phyloP scores from a whole-genome alignment of 2,329 filamentous ascomycete genomes.

The Alternaria sp. region DNA sequence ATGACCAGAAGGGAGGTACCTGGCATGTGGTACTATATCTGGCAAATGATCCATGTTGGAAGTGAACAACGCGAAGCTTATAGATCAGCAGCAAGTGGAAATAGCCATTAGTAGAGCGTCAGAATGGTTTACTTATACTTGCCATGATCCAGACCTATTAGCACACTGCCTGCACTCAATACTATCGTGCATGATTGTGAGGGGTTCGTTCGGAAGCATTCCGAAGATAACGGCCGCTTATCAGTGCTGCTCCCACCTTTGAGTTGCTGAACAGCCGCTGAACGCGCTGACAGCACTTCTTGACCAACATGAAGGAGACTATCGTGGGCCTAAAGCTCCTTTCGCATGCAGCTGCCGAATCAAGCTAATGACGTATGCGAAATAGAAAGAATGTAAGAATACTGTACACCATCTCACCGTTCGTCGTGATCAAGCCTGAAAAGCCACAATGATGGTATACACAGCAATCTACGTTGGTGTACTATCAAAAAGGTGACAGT shows the following conservation, averaged over 20 bases:
- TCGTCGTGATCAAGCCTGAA: neutral
- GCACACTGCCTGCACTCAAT: neutral
- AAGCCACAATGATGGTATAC: neutral
- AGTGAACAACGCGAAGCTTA: neutral
- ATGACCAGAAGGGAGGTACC: conserved; percentile 7
- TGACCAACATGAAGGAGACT: neutral
- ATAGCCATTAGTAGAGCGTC: neutral
- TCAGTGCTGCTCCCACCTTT: conserved; percentile 17
- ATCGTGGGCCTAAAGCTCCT: neutral
- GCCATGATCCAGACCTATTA: neutral
- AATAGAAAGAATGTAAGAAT: neutral
- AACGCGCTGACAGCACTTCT: neutral
- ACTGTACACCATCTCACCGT: neutral
- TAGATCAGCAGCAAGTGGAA: neutral
- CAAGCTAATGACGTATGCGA: neutral
- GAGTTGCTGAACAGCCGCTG: neutral
- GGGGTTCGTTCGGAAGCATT: conserved; percentile 20
- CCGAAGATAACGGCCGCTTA: conserved; percentile 24
- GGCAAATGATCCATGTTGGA: conserved; percentile 9
- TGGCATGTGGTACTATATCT: conserved; percentile 2
- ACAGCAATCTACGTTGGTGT: neutral
- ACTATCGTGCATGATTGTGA: conserved; percentile 15
- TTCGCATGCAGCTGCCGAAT: neutral
- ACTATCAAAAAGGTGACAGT: neutral
- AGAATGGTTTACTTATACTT: neutral